Evolutionary conservation across 2,329 filamentous ascomycete species (phyloP).

Genomic region (Phialophora macrospora): DNA sequence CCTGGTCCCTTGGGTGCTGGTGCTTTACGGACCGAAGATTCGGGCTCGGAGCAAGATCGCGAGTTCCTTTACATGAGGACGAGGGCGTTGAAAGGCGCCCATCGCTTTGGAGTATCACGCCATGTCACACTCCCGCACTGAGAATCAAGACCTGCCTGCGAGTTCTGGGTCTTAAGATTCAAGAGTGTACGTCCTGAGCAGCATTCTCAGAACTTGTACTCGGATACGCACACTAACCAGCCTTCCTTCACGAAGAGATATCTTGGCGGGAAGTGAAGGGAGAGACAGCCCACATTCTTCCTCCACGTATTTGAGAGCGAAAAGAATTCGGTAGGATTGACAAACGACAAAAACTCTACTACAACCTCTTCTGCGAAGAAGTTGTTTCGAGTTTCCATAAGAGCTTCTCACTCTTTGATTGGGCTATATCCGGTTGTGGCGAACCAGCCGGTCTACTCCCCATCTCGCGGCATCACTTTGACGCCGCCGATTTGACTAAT

Average conservation of each 20-base stretch:
- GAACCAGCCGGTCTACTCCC: not conserved
- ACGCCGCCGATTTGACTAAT: not conserved
- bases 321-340: not conserved
- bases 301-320: not conserved
- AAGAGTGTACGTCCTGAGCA: too few species aligned
- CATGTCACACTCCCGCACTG: not conserved
- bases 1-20: constrained; percentile 80
- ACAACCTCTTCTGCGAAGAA: not conserved
- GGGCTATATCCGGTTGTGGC: not conserved
- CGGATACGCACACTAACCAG: not conserved
- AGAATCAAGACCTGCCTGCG: too few species aligned
- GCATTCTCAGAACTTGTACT: not conserved
- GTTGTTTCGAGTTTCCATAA: not conserved
- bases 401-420: not conserved
- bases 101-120: not conserved
- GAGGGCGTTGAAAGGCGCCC: not conserved
- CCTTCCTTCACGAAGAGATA: not conserved
- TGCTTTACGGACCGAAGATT: constrained; percentile 77
- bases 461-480: not conserved
- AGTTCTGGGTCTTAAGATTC: not conserved
- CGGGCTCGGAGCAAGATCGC: constrained; percentile 78
- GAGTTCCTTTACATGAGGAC: constrained; percentile 26
- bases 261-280: not conserved
- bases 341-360: not conserved
- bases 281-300: not conserved